phyloP scores from a whole-genome alignment of 306 rosid genomes.

The Gastrolobium villosum region DNA sequence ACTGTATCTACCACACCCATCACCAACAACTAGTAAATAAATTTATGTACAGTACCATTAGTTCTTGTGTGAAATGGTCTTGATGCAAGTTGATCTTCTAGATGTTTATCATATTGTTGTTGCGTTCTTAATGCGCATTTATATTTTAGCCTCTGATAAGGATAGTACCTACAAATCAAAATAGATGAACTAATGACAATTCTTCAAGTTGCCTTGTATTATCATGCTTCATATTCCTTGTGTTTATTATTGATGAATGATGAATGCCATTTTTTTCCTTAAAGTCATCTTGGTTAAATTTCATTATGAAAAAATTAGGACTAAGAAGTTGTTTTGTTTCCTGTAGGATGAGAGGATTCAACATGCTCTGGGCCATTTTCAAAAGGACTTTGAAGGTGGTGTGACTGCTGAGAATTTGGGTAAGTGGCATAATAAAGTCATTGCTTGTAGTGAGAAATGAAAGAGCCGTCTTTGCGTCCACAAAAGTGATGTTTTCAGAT shows the following conservation, averaged over 20 bases:
- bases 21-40: background rate
- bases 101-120: constrained; percentile 35
- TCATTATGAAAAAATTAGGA: constrained; percentile 29
- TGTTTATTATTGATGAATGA: constrained; percentile 30
- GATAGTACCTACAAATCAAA: background rate
- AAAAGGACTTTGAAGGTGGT: constrained; percentile 80
- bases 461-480: constrained; percentile 43
- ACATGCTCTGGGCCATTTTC: constrained; percentile 77
- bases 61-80: background rate
- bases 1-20: constrained; percentile 9
- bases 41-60: constrained; percentile 1
- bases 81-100: constrained; percentile 28
- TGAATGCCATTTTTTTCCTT: constrained; percentile 21
- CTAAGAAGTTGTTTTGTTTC: constrained; percentile 45
- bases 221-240: constrained; percentile 24
- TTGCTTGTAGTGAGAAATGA: constrained; percentile 49
- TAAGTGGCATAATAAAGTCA: constrained; percentile 54
- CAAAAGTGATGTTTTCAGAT: constrained; percentile 51
- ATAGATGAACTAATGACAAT: constrained; percentile 12
- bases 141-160: constrained; percentile 12
- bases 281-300: constrained; percentile 20
- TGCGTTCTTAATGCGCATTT: constrained; percentile 20
- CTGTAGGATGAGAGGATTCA: constrained; percentile 71
- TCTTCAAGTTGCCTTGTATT: constrained; percentile 11
- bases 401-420: constrained; percentile 75